Evolutionary conservation across 768 basidiomycete species (phyloP).

Genomic region (Hemileccinum rubropunctum): DNA sequence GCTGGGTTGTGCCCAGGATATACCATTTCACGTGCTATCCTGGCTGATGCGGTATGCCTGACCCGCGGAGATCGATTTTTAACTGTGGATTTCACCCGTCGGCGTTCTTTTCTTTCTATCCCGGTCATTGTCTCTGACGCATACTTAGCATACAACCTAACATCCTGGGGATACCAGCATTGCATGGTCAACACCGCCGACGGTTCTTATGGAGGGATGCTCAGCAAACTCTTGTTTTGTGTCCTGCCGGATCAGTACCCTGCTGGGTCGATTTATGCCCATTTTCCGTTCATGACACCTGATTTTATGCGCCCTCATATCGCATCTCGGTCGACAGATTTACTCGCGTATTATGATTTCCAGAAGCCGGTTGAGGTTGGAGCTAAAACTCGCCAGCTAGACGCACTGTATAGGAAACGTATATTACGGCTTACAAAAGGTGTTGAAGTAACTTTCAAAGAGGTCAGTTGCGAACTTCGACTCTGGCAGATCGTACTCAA

Average conservation of each 20-base stretch:
- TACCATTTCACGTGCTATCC: slow-evolving; percentile 82
- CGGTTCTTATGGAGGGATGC: slow-evolving; percentile 73
- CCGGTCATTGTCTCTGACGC: slow-evolving; percentile 3
- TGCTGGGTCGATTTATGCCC: slow-evolving; percentile 61
- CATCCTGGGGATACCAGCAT: slow-evolving; percentile 77
- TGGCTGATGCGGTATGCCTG: slow-evolving; percentile 74
- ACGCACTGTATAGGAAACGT: slow-evolving; percentile 14
- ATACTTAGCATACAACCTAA: slow-evolving; percentile 63
- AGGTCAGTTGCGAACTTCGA: slow-evolving; percentile 11
- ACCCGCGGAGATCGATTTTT: slow-evolving; percentile 78
- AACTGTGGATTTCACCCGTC: slow-evolving; percentile 75
- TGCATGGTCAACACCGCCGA: slow-evolving; percentile 61
- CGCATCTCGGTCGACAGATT: slow-evolving; percentile 24
- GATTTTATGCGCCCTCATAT: slow-evolving; percentile 42
- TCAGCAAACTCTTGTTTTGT: slow-evolving; percentile 70
- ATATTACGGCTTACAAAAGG: slow-evolving; percentile 17
- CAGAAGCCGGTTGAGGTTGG: slow-evolving; percentile 38
- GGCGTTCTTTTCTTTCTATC: slow-evolving; percentile 22
- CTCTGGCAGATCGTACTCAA: neutral
- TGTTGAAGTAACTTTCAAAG: neutral
- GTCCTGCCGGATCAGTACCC: slow-evolving; percentile 70
- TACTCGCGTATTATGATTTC: slow-evolving; percentile 55
- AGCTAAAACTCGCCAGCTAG: neutral
- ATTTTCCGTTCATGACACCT: slow-evolving; percentile 81
- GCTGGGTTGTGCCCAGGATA: slow-evolving; percentile 80